Base-by-base conservation (phyloP, 2,329 filamentous ascomycete species). In the Aspergillus aculeatinus region DNA sequence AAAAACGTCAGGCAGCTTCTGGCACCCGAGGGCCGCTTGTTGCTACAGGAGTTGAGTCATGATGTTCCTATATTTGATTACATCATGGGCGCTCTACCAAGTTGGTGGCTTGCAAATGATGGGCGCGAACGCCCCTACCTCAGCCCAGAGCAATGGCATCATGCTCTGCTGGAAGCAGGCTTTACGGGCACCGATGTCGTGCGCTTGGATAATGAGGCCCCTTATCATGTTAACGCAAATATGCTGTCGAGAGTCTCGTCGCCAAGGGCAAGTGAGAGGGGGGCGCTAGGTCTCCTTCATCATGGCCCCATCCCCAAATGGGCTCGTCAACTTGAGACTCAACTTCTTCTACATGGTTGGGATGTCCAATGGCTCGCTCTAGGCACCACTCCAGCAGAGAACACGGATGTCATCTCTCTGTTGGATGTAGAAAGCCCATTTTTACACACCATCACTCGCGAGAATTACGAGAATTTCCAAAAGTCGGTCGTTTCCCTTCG, bases 21-120 rank as follows among this genome's bases (percentile, higher is more conserved):
- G 33, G 9, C 9, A 35, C 33, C 33, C 10, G 11, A 35, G 33
- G 33, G 33, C 4, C 33, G 33, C 9, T 35, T 35, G 10, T 35
- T 35, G 33, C 33, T 35, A 4, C 33, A 35, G 33, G 33, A 35
- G 9, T 14, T 35, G 33, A 35, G 33, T 35, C 33, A 35, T 9
- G 53, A 49, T 6, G 16, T 47, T 14, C 39, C 51, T 42, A 29
- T 16, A 21, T 19, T 51, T 4, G 57, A 55, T 27, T 53, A 48
- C 19, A 14, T 62, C 14, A 54, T 55, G 57, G 74, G 72, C 1
- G 48, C 63, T 11, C 58, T 74, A 0, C 62, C 68, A 0, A 68
- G 69, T 2, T 76, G 73, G 73, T 76, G 72, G 72, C 48, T 68
- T n/a, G 56, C 60, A 7, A 70, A 76, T 31, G 65, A 60, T 5